Conservation (phyloP, 768 basidiomycete genomes). For the Suillus decipiens region DNA sequence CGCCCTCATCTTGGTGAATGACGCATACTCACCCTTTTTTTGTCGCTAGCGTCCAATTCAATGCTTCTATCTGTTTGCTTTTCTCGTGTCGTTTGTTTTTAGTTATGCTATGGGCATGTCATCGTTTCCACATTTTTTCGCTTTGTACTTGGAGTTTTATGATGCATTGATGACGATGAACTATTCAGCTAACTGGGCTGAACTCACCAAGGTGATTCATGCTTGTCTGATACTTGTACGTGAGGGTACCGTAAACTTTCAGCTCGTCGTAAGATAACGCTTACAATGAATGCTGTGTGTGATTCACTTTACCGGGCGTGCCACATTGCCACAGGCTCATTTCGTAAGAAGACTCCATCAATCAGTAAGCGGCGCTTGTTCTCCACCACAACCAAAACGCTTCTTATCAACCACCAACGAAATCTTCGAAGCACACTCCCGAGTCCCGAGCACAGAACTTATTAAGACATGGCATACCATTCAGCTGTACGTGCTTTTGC, state of each 20-base stretch:
- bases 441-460: background rate
- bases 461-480: constrained; percentile 6
- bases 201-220: background rate
- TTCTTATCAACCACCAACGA: background rate
- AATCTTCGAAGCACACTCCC: background rate
- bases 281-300: background rate
- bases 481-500: constrained; percentile 5
- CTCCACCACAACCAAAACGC: background rate
- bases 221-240: background rate
- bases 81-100: constrained; percentile 5
- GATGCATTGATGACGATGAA: background rate
- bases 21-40: background rate
- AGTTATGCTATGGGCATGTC: constrained; percentile 1
- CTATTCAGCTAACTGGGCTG: background rate
- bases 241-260: background rate
- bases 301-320: background rate
- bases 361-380: background rate
- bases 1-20: background rate
- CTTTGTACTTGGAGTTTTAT: background rate
- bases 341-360: background rate
- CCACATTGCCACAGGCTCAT: background rate
- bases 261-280: background rate
- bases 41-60: background rate
- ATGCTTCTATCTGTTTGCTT: constrained; percentile 10
- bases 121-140: background rate